These are phyloP conservation scores for Neonectria faginata DNA, from an alignment of 2,329 filamentous ascomycete genomes.

Conservation along the genomic window DNA sequence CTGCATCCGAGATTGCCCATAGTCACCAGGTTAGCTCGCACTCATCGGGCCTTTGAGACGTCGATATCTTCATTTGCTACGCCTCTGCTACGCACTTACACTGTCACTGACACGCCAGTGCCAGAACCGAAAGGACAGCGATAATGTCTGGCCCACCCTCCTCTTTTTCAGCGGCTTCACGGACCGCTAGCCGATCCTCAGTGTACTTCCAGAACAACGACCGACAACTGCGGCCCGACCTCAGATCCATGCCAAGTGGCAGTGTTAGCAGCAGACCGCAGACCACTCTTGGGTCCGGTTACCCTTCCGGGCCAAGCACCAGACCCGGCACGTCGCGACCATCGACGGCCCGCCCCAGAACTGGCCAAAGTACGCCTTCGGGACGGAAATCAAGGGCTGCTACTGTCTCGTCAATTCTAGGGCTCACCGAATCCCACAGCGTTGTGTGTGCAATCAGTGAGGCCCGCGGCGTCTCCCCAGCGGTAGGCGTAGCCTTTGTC, in stretches of 20 bases:
- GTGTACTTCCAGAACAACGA: conserved; percentile 41
- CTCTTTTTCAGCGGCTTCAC: conserved; percentile 12
- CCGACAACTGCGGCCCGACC: background rate
- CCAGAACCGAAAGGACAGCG: background rate
- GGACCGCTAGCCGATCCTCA: conserved; percentile 30
- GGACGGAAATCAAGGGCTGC: conserved; percentile 59
- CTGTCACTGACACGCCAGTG: background rate
- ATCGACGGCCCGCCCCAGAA: conserved; percentile 37
- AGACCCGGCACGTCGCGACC: conserved; percentile 36
- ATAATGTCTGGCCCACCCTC: conserved; percentile 20
- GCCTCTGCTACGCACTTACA: conserved; percentile 7
- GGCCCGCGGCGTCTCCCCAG: conserved; percentile 86
- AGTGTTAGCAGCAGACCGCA: conserved; percentile 6
- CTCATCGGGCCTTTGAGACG: background rate
- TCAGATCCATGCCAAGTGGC: conserved; percentile 13
- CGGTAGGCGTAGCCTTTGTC: conserved; percentile 86
- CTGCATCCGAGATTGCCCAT: background rate
- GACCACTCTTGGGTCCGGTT: conserved; percentile 18
- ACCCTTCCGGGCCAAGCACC: conserved; percentile 33
- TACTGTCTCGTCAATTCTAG: conserved; percentile 54
- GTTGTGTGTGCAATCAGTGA: conserved; percentile 92
- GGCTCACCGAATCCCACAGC: conserved; percentile 68
- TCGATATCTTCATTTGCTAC: background rate
- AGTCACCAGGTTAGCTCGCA: no score
- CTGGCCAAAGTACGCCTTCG: conserved; percentile 55